Percentiles rank a stretch among this genome's conserved stretches.
Evolutionary conservation across 768 basidiomycete genomes (phyloP).

Genomic region (Phanerochaete carnosa): DNA sequence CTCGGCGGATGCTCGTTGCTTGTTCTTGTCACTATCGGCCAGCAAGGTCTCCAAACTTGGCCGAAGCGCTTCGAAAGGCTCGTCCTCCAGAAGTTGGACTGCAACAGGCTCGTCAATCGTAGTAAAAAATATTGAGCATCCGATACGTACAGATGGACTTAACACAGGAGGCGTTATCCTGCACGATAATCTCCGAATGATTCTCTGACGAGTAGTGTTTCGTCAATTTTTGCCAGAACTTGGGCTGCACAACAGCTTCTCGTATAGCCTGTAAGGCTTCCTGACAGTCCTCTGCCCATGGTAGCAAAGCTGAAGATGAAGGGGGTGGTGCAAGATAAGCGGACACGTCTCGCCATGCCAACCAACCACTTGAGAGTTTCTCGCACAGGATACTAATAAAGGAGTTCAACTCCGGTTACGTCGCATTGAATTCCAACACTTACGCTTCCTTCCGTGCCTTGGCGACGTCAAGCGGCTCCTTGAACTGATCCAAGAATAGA

Average conservation of each 20-base stretch:
- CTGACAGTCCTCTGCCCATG: constrained; percentile 56
- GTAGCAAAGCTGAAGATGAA: constrained; percentile 47
- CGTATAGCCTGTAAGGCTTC: constrained; percentile 50
- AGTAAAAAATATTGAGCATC: background rate
- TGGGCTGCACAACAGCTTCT: constrained; percentile 39
- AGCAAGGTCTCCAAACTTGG: constrained; percentile 65
- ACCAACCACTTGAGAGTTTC: constrained; percentile 53
- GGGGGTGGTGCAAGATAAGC: constrained; percentile 47
- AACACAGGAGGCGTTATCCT: constrained; percentile 68
- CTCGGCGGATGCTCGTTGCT: constrained; percentile 86
- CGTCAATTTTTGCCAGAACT: constrained; percentile 69
- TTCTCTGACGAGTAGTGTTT: constrained; percentile 78
- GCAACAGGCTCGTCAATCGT: constrained; percentile 5
- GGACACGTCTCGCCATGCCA: constrained; percentile 53
- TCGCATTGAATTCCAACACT: constrained; percentile 24
- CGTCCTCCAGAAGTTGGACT: constrained; percentile 81
- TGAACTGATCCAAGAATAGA: constrained; percentile 55
- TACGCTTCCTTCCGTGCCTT: constrained; percentile 40
- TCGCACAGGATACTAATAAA: background rate
- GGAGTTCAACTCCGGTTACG: background rate
- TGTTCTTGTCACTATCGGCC: constrained; percentile 72
- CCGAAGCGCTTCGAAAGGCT: constrained; percentile 58
- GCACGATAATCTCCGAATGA: constrained; percentile 55
- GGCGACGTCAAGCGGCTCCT: constrained; percentile 40
- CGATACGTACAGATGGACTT: constrained; percentile 66